These are phyloP conservation scores for Reutealis trisperma DNA, from an alignment of 345 rosid genomes.

Conservation along the genomic window DNA sequence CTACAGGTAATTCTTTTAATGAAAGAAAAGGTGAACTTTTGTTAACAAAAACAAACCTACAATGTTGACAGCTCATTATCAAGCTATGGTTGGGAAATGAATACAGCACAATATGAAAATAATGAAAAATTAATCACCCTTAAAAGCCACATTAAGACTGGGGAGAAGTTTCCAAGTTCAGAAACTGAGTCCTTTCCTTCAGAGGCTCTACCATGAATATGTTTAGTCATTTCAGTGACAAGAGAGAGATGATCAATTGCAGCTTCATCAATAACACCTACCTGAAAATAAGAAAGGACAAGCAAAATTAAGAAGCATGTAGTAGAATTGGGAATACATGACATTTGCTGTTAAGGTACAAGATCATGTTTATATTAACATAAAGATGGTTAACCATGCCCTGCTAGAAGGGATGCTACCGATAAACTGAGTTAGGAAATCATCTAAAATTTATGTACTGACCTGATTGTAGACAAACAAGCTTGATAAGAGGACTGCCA, in stretches of 20 bases:
- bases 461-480: conserved; percentile 98
- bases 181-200: conserved; percentile 71
- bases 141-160: conserved; percentile 94
- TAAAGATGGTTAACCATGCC: not conserved
- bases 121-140: conserved; percentile 57
- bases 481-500: conserved; percentile 95
- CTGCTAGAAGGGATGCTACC: not conserved
- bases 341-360: not conserved
- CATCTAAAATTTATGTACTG: conserved; percentile 8
- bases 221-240: conserved; percentile 95
- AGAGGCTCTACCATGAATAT: conserved; percentile 90
- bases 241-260: conserved; percentile 92
- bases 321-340: not conserved
- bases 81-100: not conserved
- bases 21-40: not conserved
- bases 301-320: not conserved
- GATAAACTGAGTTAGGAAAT: not conserved
- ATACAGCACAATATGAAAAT: conserved; percentile 29
- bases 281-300: conserved; percentile 40
- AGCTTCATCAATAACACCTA: conserved; percentile 98
- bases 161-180: conserved; percentile 85
- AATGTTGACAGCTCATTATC: not conserved
- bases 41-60: not conserved
- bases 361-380: not conserved
- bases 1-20: not conserved